These are phyloP conservation scores for Arctium lappa DNA, from an alignment of 129 eudicot species.

Conservation along the genomic window DNA sequence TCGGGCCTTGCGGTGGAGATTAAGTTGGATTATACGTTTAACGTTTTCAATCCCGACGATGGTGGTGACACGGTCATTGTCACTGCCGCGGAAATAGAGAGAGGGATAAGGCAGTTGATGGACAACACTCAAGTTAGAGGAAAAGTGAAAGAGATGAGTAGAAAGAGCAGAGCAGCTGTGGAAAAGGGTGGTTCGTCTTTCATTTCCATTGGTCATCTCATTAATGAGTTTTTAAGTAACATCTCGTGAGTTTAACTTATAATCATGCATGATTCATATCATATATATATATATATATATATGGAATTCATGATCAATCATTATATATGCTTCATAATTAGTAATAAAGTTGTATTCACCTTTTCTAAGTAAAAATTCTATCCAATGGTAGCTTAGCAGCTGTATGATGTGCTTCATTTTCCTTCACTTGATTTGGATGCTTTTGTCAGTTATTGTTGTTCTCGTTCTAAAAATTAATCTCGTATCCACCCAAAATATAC, in stretches of 20 bases:
- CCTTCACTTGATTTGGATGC: too few species aligned
- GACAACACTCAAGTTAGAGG: constrained; percentile 3
- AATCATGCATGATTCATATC: not conserved
- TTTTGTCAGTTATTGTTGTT: too few species aligned
- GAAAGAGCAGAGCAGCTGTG: constrained; percentile 30
- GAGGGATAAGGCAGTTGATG: constrained; percentile 23
- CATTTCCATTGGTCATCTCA: constrained; percentile 6
- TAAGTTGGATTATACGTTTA: constrained; percentile 10
- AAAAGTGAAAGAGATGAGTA: constrained; percentile 29
- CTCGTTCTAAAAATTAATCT: too few species aligned
- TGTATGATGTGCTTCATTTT: too few species aligned
- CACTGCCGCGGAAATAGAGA: constrained; percentile 25
- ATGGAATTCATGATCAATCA: too few species aligned
- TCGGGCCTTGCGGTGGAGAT: constrained; percentile 21
- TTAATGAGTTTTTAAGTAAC: constrained; percentile 12
- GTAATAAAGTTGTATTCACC: too few species aligned
- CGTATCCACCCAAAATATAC: too few species aligned
- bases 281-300: too few species aligned
- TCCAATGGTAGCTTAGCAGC: too few species aligned
- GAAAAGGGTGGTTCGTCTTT: constrained; percentile 36
- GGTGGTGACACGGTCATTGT: not conserved
- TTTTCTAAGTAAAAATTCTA: too few species aligned
- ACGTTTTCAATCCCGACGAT: not conserved
- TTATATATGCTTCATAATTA: too few species aligned
- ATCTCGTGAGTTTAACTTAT: not conserved